Evolutionary conservation across 2,329 filamentous ascomycete species (phyloP), one percentile per base, ranked within the genome.

Genomic region (Claviceps spartinae): DNA sequence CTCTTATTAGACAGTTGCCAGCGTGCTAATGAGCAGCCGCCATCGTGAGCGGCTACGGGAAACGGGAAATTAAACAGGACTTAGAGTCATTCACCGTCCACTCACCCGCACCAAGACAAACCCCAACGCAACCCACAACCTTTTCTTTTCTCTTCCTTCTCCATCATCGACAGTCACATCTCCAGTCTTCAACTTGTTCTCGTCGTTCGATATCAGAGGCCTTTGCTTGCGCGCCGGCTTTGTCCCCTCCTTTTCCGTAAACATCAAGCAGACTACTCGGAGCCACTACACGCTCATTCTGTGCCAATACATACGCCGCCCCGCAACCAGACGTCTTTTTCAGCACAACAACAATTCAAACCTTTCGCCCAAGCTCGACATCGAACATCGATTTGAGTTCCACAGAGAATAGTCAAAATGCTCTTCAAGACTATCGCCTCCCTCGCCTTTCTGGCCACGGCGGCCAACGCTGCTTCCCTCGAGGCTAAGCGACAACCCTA

Each of bases 391-490:
- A 8, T 26, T 34, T 11, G n/a, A 14, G 3, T 44, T 9, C 2
- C 26, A n/a, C 16, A 2, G 4, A 30, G 26, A 37, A 18, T 47
- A 52, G 50, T 52, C 61, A 67, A 61, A 44, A 69, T 69, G 68
- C 64, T 64, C 52, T 66, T 69, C 63, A 57, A 61, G 52, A 61
- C 63, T 52, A 42, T 67, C 49, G 65, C 65, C 59, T 54, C 51
- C 2, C 30, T 51, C 13, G 50, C 69, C 52, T 53, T 69, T 30
- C 48, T 56, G 62, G 67, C 67, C 45, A 63, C 61, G 54, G 63
- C 64, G 51, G 62, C 63, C 49, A 58, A 57, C 55, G 67, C 58
- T 53, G 61, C 60, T 51, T 62, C 64, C 42, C 51, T 51, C 40
- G 49, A 55, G 42, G 42, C 50, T 49, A 37, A 60, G 53, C 54